Base-by-base conservation (phyloP, 2,329 filamentous ascomycete species). In the Paraphaeosphaeria minitans region DNA sequence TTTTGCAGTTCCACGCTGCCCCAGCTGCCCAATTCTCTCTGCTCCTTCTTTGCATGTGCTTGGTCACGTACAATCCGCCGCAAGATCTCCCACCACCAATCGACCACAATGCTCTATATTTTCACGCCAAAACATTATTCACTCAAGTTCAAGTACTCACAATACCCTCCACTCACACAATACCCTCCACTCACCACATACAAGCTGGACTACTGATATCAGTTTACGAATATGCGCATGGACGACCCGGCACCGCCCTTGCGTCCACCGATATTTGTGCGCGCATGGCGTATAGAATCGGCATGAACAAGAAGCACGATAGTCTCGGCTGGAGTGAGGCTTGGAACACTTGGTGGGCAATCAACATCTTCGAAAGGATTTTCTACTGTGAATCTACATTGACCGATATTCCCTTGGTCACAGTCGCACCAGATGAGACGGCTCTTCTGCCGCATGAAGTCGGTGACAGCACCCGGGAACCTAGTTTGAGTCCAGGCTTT, bases 301-400 rank as follows among this genome's bases (percentile, higher is more conserved):
- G 31, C 4, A 50, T 50, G 31, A 21, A 58, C 41, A 35, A 55
- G 19, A 58, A 58, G 33, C 56, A 51, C n/a, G 14, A 13, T 31
- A 14, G 35, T n/a, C 37, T 42, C n/a, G 50, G 51, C 16, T 55
- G 56, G 56, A 58, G 35, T 22, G 50, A 58, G 24, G 22, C 16
- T 4, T 58, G 56, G 56, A 58, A 58, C 29, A 58, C 56, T 13
- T 58, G 56, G 56, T 58, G 56, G 56, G 51, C 50, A 3, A 43
- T 55, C 4, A 16, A 35, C 22, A 58, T 58, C 33, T 58, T 54
- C 16, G 56, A 58, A 50, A 42, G 56, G 19, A 45, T 54, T 21
- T 58, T 54, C 56, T 54, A 58, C 43, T 58, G 56, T 14, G 56
- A 58, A 21, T 48, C 50, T 24, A 55, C 50, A 1, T 29, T 43